Base-by-base conservation (phyloP, 2,329 filamentous ascomycete species). In the Penicillium palitans region DNA sequence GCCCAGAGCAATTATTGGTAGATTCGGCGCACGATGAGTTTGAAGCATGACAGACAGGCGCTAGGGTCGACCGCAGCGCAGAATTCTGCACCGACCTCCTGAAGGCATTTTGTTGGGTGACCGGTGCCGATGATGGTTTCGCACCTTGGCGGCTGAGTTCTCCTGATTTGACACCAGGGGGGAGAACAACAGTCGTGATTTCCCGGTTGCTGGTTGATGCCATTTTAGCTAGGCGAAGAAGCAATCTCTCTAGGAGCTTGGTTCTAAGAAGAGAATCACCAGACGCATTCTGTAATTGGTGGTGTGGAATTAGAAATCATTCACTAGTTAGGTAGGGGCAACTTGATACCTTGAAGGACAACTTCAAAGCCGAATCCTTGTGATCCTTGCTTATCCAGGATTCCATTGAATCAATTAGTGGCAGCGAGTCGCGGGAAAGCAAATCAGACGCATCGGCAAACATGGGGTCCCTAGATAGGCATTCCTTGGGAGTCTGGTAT, bases 1-100 rank as follows among this genome's bases (percentile, higher is more conserved):
- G 92, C 55, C 89, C 87, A 15, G 89, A 91, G 82, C 95, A 99
- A 72, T 86, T 86, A 67, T 86, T 83, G 2, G 95, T 99, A 41
- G 79, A 80, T 57, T 82, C 81, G 50, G 83, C 78, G 78, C 93
- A 98, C 57, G 83, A 80, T 41, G 87, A 85, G 66, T 86, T 77
- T 2, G 87, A 87, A 52, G 80, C 73, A 80, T 96, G 93, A 82
- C 93, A 98, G 46, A 85, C 77, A 7, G 90, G 88, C 47, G 93
- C 81, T 25, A 85, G 78, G 55, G 82, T 81, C 33, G 75, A 75
- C 68, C 60, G 75, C 69, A 58, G 76, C 27, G 74, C 56, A 33
- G 57, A 39, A 21, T 39, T 50, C 40, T 59, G 60, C 3, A 44
- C 24, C n/a, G 79, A 62, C 35, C 46, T 52, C 39, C 47, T 50